Evolutionary conservation across 495 filamentous ascomycete genomes (phyloP), one percentile per base, ranked within the genome.

Genomic region (Penicillium riverlandense): DNA sequence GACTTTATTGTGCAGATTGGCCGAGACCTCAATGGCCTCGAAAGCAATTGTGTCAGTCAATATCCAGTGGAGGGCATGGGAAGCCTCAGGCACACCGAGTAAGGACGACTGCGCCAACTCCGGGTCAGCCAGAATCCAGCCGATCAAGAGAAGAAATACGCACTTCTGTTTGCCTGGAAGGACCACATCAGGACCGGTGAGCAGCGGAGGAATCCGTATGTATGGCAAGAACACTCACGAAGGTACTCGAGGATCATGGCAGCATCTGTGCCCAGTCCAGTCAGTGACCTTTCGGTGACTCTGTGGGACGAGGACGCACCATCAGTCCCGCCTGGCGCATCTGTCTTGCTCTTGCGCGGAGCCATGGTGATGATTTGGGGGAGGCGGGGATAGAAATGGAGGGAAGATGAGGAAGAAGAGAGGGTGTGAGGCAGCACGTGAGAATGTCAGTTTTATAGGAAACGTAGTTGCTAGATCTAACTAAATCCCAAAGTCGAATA

Each of bases 1-100:
- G 41, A 86, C 77, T 54, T 77, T 79, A 49, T 83, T 82, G 55
- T 84, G 79, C 22, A 86, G 65, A 58, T 86, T 85, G 14, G 74
- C 68, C 29, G 76, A 82, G 38, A 86, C 66, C 31, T 87, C 83
- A 15, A 71, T 79, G 6, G 80, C 82, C 75, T 82, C 22, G 16
- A 6, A 22, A 22, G 2, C 6, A 22, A 6, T 22, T 22, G 22
- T 52, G 38, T 54, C 52, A 13, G 52, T 45, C 31, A 22, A 22
- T 22, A 22, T 22, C 46, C 45, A 8, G 14, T 54, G 13, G 13
- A 22, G 39, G 9, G 10, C 35, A 11, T 22, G 31, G 48, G 35
- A 15, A 32, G 5, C 22, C 22, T 6, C 22, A 22, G 22, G 22
- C 70, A 38, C 44, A 82, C 78, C 29, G 78, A 82, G 49, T 80